Evolutionary conservation across 208 protist genomes (phyloP).

Genomic region (Naegleria gruberi): DNA sequence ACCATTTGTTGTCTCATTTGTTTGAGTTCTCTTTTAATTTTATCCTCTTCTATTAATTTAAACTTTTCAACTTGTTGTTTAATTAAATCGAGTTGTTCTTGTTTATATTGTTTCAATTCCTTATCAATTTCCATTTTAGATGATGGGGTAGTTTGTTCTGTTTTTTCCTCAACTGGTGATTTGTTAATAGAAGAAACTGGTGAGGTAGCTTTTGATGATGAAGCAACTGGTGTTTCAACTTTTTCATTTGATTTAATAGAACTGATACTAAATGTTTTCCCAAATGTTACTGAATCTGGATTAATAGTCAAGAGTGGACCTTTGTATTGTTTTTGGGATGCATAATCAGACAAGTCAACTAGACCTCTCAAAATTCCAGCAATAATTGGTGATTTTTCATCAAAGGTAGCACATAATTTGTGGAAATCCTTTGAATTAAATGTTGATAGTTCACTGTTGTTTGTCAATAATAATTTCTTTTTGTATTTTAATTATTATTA

Average conservation of each 20-base stretch:
- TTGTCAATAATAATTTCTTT: not conserved
- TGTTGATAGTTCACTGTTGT: too few species aligned
- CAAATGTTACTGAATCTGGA: not conserved
- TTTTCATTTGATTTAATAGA: not conserved
- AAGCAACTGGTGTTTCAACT: too few species aligned
- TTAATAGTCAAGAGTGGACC: not conserved
- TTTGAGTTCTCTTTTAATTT: not conserved
- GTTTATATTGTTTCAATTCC: not conserved
- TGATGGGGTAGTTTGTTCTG: too few species aligned
- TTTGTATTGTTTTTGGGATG: not conserved
- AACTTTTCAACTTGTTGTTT: not conserved
- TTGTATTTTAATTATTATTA: too few species aligned
- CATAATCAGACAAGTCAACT: not conserved
- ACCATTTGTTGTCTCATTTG: not conserved
- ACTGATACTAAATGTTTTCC: not conserved
- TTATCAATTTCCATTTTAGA: not conserved
- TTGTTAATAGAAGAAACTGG: too few species aligned
- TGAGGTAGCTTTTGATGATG: too few species aligned
- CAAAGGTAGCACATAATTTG: not conserved
- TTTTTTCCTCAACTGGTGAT: too few species aligned
- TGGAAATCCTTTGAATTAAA: not conserved
- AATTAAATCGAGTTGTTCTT: not conserved
- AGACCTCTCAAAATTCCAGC: not conserved
- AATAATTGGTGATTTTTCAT: not conserved
- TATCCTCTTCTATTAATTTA: not conserved